A percentile compares a stretch with the other conserved stretches of the same genome.
Conservation (phyloP, 257 asterid species). For the Penstemon davidsonii region DNA sequence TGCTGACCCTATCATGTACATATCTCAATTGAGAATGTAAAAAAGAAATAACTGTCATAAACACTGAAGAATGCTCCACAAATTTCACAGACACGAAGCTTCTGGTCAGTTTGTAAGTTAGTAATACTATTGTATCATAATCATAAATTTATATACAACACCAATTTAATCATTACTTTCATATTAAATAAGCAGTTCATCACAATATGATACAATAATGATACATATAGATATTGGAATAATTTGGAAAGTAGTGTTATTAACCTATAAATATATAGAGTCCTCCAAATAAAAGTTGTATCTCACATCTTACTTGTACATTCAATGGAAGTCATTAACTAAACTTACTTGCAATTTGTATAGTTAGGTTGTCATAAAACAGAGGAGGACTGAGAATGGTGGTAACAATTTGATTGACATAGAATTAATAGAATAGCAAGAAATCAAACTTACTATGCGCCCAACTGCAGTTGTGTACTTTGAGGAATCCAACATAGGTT, state of each 20-base stretch:
- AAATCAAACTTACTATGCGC: slow-evolving; percentile 65
- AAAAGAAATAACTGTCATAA: slow-evolving; percentile 70
- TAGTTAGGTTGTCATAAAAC: not conserved
- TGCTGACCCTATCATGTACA: slow-evolving; percentile 35
- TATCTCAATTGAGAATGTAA: slow-evolving; percentile 12
- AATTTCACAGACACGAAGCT: slow-evolving; percentile 98
- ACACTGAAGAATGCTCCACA: slow-evolving; percentile 97
- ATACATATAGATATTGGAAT: slow-evolving; percentile 8
- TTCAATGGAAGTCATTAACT: slow-evolving; percentile 17
- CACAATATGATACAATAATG: not conserved
- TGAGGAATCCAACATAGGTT: slow-evolving; percentile 58
- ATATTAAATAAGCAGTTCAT: slow-evolving; percentile 8
- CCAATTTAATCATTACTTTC: slow-evolving; percentile 8
- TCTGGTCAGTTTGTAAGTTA: slow-evolving; percentile 86
- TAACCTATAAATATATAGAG: not conserved
- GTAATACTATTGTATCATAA: slow-evolving; percentile 31
- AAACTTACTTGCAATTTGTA: not conserved
- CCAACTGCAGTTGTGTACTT: slow-evolving; percentile 91
- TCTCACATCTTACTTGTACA: not conserved
- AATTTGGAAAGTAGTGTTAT: not conserved
- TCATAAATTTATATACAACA: not conserved
- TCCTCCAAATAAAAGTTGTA: slow-evolving; percentile 1
- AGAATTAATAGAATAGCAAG: slow-evolving; percentile 11
- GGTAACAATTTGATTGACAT: not conserved
- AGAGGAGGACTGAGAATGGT: not conserved